phyloP scores from a whole-genome alignment of 345 rosid genomes.

The Anacardium occidentale region DNA sequence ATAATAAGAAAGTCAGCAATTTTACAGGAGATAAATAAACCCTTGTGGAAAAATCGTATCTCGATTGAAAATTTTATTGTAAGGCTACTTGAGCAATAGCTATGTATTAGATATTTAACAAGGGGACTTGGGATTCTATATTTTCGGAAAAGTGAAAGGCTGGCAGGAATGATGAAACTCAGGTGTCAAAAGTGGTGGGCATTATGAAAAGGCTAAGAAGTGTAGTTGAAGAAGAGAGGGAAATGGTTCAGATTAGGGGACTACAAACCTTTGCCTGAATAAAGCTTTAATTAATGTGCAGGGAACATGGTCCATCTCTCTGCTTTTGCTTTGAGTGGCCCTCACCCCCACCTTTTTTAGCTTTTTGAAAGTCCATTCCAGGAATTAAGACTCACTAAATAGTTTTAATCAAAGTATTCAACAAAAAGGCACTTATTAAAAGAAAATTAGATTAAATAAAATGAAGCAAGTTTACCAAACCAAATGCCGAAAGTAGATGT shows the following conservation, averaged over 20 bases:
- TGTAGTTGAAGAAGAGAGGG: background rate
- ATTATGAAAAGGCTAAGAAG: conserved; percentile 33
- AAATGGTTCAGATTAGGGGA: conserved; percentile 32
- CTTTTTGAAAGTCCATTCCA: conserved; percentile 28
- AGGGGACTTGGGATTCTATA: conserved; percentile 28
- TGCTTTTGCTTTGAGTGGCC: conserved; percentile 30
- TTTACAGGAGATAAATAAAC: too few species aligned
- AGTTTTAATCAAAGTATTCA: background rate
- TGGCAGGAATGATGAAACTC: conserved; percentile 34
- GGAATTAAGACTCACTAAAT: conserved; percentile 23
- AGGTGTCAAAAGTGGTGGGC: conserved; percentile 45
- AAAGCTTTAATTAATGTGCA: conserved; percentile 21
- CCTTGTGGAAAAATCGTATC: too few species aligned
- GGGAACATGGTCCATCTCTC: conserved; percentile 31
- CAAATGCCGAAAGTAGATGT: conserved; percentile 8
- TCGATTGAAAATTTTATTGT: too few species aligned
- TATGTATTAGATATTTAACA: too few species aligned
- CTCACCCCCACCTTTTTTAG: conserved; percentile 12
- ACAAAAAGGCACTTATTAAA: background rate
- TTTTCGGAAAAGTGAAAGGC: conserved; percentile 27
- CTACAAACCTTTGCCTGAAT: conserved; percentile 18
- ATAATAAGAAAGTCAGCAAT: too few species aligned
- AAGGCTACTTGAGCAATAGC: too few species aligned
- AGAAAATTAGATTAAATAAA: background rate
- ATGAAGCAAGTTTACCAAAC: background rate